Conservation (phyloP, 1,284 basidiomycete genomes). For the Boletus semigastroideus region DNA sequence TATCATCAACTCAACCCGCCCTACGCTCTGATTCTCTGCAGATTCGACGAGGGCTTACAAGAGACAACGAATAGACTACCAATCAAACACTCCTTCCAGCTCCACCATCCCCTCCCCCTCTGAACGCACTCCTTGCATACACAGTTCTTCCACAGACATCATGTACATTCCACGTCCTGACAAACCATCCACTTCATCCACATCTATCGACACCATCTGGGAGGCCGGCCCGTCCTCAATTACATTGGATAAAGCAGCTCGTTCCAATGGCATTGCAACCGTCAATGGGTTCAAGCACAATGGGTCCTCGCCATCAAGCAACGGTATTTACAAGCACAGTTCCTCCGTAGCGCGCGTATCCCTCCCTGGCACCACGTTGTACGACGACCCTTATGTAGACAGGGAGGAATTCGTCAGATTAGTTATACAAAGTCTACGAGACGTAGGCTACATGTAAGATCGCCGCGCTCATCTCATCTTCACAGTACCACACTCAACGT, state of each 20-base stretch:
- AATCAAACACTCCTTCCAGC: slow-evolving; percentile 26
- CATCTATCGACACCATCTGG: slow-evolving; percentile 45
- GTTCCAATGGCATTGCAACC: slow-evolving; percentile 51
- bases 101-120: slow-evolving; percentile 28
- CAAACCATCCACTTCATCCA: slow-evolving; percentile 49
- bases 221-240: slow-evolving; percentile 56
- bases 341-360: slow-evolving; percentile 53
- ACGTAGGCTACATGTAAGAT: slow-evolving; percentile 89
- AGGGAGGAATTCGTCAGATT: slow-evolving; percentile 91
- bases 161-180: slow-evolving; percentile 63
- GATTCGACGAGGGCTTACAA: slow-evolving; percentile 61
- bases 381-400: slow-evolving; percentile 76
- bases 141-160: slow-evolving; percentile 33
- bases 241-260: slow-evolving; percentile 43
- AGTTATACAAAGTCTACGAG: slow-evolving; percentile 86
- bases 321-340: slow-evolving; percentile 48
- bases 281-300: slow-evolving; percentile 43
- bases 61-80: slow-evolving; percentile 62
- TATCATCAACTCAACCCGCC: not conserved
- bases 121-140: slow-evolving; percentile 32
- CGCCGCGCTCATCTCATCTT: not conserved
- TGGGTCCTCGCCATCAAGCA: slow-evolving; percentile 35
- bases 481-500: slow-evolving; percentile 15
- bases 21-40: slow-evolving; percentile 26
- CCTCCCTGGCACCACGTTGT: slow-evolving; percentile 69